Base-by-base conservation (phyloP, 345 rosid species). In the Populus simonii region DNA sequence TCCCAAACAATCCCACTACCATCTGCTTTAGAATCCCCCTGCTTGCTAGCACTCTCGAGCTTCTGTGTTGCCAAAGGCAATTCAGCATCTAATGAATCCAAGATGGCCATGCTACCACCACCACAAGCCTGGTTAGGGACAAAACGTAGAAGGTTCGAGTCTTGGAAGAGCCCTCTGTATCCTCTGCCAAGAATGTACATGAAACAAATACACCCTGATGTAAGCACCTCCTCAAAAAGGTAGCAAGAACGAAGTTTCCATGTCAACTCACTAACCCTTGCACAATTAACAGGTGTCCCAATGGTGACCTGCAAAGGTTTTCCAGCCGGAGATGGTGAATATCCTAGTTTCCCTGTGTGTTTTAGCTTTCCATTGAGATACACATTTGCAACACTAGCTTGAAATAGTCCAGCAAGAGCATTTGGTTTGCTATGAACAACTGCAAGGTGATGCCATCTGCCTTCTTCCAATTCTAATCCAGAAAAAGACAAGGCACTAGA, bases 1-100 rank as follows among this genome's bases (percentile, higher is more conserved):
- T 92, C 97, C 99, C 99, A 96, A 82, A 96, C 97, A 79, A 96
- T 92, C 74, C 97, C 99, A 77, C 99, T 96, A 74, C 99, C 95
- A 83, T 94, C 99, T 68, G 97, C 89, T 90, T 89, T 94, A 65
- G 89, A 82, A 74, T 91, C 98, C 78, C 90, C 91, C 76, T 80
- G 97, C 88, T 88, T 94, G 79, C 86, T 85, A 81, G 86, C 80
- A 84, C 84, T 80, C 74, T 94, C 99, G 79, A 85, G 82, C 78
- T 90, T 91, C 80, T 89, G 97, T 36, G 89, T 89, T 75, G 91
- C 84, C 81, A 89, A 80, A 76, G 92, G 84, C 90, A 89, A 77
- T 77, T 92, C 98, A 78, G 89, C 83, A 80, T 94, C 99, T 84
- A 96, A 80, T 33, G 97, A 88, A 78, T 92, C 99, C 83, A 96